phyloP scores from a whole-genome alignment of 306 rosid genomes.

The Prosopis cineraria region DNA sequence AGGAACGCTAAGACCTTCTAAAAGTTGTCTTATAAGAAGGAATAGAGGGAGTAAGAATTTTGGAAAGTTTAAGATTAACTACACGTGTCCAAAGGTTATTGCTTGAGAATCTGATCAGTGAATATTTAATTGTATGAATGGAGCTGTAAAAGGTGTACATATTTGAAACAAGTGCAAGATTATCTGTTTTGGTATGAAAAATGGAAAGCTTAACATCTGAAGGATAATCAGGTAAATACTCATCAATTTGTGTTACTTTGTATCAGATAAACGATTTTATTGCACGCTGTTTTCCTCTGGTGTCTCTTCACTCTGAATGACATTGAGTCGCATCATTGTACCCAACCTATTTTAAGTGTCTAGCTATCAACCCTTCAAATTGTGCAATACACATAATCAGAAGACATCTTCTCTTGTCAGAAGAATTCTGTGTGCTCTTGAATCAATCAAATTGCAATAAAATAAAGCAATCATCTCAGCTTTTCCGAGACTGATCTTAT shows the following conservation, averaged over 20 bases:
- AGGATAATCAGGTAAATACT: conserved; percentile 1
- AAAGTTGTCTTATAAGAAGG: background rate
- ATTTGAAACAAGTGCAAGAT: background rate
- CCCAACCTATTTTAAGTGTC: background rate
- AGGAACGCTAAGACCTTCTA: background rate
- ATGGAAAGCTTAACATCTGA: background rate
- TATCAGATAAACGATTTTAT: background rate
- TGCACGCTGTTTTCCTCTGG: background rate
- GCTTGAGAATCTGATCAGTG: background rate
- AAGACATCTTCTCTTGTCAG: background rate
- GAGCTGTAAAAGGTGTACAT: background rate
- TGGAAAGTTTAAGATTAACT: conserved; percentile 14
- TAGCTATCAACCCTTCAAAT: background rate
- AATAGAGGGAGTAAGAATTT: background rate
- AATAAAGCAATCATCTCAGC: background rate
- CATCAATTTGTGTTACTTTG: background rate
- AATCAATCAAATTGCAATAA: background rate
- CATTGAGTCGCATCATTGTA: background rate
- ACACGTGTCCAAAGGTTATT: background rate
- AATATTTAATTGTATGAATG: background rate
- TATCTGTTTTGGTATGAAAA: background rate
- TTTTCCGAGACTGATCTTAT: background rate
- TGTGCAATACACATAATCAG: background rate
- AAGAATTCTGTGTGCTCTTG: background rate
- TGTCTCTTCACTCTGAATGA: background rate